Percentiles rank a stretch among this genome's conserved stretches.
Evolutionary conservation across 352 stramenopile species (phyloP).

Genomic region (Pythium brachiatum): DNA sequence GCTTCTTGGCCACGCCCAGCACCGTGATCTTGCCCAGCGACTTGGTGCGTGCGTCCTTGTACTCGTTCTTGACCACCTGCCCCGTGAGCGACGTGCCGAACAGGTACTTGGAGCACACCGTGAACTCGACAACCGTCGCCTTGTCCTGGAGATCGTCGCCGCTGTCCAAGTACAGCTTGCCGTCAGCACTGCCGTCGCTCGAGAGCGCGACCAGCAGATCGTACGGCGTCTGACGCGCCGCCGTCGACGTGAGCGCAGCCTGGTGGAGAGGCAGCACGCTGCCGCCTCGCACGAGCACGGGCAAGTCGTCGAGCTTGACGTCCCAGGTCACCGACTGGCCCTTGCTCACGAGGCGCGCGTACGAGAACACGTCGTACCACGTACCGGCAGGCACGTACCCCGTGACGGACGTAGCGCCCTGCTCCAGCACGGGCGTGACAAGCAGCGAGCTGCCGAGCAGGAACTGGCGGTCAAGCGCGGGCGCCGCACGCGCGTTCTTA

Average conservation of each 20-base stretch:
- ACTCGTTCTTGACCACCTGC: too few species aligned
- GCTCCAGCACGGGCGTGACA: constrained; percentile 45
- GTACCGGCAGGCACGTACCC: constrained; percentile 41
- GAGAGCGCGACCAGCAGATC: constrained; percentile 47
- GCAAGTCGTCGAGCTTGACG: constrained; percentile 57
- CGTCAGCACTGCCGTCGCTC: constrained; percentile 15
- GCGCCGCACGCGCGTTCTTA: constrained; percentile 9
- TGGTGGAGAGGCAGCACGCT: constrained; percentile 50
- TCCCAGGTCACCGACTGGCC: constrained; percentile 28
- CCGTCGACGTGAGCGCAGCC: constrained; percentile 40
- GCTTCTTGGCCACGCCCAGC: too few species aligned
- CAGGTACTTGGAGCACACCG: too few species aligned
- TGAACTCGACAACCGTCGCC: too few species aligned
- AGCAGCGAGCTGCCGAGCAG: constrained; percentile 41
- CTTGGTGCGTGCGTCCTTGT: too few species aligned
- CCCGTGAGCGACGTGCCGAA: too few species aligned
- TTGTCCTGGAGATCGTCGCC: too few species aligned
- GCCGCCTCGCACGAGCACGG: constrained; percentile 50
- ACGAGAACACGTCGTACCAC: constrained; percentile 64
- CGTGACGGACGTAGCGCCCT: constrained; percentile 41
- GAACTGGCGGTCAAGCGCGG: constrained; percentile 46
- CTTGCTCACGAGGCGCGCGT: constrained; percentile 29
- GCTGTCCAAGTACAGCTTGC: constrained; percentile 54
- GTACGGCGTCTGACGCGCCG: constrained; percentile 42
- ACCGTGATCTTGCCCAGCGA: too few species aligned